These are phyloP conservation scores for Berberis vulgaris DNA, from an alignment of 164 flowering plant species.

Conservation along the genomic window DNA sequence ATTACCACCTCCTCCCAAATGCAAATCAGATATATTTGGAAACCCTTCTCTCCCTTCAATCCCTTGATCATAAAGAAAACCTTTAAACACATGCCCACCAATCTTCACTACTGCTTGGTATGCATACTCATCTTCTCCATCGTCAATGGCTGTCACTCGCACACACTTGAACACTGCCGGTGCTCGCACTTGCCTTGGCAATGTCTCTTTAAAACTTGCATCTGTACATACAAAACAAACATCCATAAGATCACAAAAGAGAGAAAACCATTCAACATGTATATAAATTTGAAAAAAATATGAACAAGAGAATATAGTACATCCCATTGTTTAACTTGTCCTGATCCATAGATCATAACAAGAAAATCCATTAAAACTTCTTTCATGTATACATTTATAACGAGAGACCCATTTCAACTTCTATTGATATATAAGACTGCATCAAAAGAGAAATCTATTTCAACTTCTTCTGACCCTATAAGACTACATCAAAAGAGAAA, in stretches of 20 bases:
- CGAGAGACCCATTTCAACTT: too few species aligned
- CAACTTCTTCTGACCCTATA: too few species aligned
- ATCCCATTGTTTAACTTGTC: too few species aligned
- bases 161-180: conserved; percentile 94
- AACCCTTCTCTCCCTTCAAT: conserved; percentile 45
- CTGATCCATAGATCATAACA: too few species aligned
- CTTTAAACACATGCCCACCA: conserved; percentile 88
- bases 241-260: neutral
- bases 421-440: too few species aligned
- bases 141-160: conserved; percentile 73
- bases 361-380: too few species aligned
- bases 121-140: conserved; percentile 85
- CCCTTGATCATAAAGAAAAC: conserved; percentile 81
- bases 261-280: neutral
- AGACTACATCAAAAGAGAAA: too few species aligned
- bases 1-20: conserved; percentile 56
- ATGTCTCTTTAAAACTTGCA: conserved; percentile 53
- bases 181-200: conserved; percentile 76
- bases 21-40: conserved; percentile 75
- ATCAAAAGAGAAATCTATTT: too few species aligned
- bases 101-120: conserved; percentile 88
- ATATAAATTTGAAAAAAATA: too few species aligned
- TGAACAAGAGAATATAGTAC: too few species aligned
- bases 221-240: conserved; percentile 22
- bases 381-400: too few species aligned